Conservation (phyloP, 2,329 filamentous ascomycete genomes). For the Fusarium buharicum region DNA sequence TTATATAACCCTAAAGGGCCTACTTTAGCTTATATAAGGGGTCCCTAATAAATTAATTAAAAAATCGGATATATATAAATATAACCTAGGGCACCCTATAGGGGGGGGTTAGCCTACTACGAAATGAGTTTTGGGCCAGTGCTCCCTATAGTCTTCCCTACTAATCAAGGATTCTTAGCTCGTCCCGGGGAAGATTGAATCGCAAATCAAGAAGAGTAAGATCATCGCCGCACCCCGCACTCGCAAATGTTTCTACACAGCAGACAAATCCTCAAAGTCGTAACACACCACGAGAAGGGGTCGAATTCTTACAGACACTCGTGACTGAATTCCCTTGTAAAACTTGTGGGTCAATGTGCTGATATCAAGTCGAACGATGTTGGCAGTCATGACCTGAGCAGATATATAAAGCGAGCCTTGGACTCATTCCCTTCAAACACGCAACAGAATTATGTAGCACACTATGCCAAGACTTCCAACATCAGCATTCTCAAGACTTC, state of each 20-base stretch:
- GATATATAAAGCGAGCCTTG: constrained; percentile 26
- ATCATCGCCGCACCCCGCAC: constrained; percentile 30
- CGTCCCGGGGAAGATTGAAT: constrained; percentile 12
- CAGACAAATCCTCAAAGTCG: neutral
- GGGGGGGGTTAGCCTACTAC: too few relatives aligned
- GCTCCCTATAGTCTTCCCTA: constrained; percentile 8
- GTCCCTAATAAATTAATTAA: too few relatives aligned
- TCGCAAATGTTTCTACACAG: neutral
- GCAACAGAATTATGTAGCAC: neutral
- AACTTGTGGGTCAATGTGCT: constrained; percentile 31
- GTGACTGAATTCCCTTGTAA: neutral
- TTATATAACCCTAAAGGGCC: neutral
- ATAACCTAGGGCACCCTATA: too few relatives aligned
- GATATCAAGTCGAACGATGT: constrained; percentile 30
- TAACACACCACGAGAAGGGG: neutral
- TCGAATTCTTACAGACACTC: neutral
- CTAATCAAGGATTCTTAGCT: constrained; percentile 9
- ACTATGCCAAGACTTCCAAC: constrained; percentile 9
- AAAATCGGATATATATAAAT: too few relatives aligned
- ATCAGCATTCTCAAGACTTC: neutral
- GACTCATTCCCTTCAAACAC: neutral
- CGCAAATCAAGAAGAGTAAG: constrained; percentile 3
- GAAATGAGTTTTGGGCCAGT: too few relatives aligned
- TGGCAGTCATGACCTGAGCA: neutral
- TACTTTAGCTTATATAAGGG: too few relatives aligned